Evolutionary conservation across 768 basidiomycete genomes (phyloP).

Genomic region (Collybia sordida): DNA sequence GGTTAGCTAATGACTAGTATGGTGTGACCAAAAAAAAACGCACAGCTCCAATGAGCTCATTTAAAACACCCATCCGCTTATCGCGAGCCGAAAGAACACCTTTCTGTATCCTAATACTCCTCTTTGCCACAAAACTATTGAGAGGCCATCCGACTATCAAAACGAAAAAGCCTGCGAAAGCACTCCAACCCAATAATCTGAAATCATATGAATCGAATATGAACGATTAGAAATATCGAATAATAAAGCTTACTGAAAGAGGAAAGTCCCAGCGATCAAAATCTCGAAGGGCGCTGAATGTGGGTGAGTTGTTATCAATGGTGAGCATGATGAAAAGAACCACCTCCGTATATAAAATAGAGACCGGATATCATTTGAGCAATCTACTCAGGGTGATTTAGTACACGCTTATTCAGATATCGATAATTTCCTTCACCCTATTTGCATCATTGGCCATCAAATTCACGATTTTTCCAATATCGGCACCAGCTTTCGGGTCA

Average conservation of each 20-base stretch:
- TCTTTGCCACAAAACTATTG: constrained; percentile 63
- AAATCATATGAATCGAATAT: not conserved
- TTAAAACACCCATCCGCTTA: constrained; percentile 75
- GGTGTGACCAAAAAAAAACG: constrained; percentile 13
- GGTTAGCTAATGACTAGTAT: not conserved
- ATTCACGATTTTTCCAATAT: constrained; percentile 88
- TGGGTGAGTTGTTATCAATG: not conserved
- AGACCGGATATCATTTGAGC: constrained; percentile 51
- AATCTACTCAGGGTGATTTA: constrained; percentile 27
- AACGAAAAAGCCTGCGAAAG: constrained; percentile 76
- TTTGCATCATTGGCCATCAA: constrained; percentile 84
- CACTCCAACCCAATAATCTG: constrained; percentile 65
- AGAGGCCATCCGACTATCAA: constrained; percentile 68
- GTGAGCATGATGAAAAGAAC: constrained; percentile 8
- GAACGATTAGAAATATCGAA: too few species aligned
- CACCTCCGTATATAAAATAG: constrained; percentile 71
- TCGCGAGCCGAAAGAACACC: constrained; percentile 63
- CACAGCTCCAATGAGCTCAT: constrained; percentile 73
- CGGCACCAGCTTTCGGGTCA: constrained; percentile 74
- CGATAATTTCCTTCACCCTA: constrained; percentile 29
- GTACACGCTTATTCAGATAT: not conserved
- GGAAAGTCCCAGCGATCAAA: constrained; percentile 65
- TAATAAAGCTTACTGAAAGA: constrained; percentile 64
- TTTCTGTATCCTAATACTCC: constrained; percentile 61
- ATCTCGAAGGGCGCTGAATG: constrained; percentile 71